Evolutionary conservation across 148 eudicot species (phyloP), one percentile per base, ranked within the genome.

Genomic region (Vaccinium corymbosum): DNA sequence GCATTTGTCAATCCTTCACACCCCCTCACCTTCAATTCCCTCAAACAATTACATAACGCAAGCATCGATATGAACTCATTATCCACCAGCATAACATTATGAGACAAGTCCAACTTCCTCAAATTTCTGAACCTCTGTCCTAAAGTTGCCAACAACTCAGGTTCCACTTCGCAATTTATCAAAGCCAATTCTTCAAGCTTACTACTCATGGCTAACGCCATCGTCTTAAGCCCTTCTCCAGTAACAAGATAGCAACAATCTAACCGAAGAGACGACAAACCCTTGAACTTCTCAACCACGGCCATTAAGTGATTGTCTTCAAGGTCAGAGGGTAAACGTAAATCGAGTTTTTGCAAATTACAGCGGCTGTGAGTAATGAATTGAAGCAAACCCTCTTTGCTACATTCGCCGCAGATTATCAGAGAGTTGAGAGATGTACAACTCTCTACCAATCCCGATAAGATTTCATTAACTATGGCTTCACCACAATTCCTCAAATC

Each of bases 351-450:
- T 51, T n/a, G 85, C 78, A 92, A 72, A 15, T 82, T 66, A 35
- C 88, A 86, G 7, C 55, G 70, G 68, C 89, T 88, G 35, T 55
- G 89, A 15, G 29, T 85, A 13, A 91, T 79, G 85, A 93, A 93
- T 25, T 85, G 89, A 49, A 90, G 92, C 82, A 93, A 80, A 13
- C 94, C 89, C 32, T 91, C 89, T 64, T 80, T 85, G 46, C 91
- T 83, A 9, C 91, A 94, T 25, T 94, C 93, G 82, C 92, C 97
- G 56, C 90, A 85, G 29, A 93, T 85, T 81, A 93, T 82, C n/a
- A 93, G 56, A 48, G 89, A 83, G 25, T 22, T 81, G 42, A 93
- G 81, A 27, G 83, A 79, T 20, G 66, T 8, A 64, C 86, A 87
- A 81, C 62, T 87, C 6, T 88, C 92, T 0, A 91, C 87, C n/a